Conservation (phyloP, 208 protist genomes). For the Leishmania aethiopica region DNA sequence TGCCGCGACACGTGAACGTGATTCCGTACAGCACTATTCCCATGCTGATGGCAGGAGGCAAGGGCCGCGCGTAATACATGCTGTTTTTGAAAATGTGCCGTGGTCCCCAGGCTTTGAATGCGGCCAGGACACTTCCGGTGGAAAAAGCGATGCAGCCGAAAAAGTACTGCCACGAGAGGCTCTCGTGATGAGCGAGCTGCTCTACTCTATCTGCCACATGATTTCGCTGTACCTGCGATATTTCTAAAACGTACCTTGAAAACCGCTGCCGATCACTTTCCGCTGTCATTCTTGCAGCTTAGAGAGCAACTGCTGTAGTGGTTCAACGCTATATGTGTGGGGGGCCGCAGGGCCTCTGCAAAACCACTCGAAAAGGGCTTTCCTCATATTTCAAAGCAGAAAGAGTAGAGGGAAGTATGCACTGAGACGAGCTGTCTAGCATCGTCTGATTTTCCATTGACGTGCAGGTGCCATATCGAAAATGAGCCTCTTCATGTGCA, state of each 20-base stretch:
- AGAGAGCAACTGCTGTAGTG: neutral
- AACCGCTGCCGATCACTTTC: conserved; percentile 59
- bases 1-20: conserved; percentile 82
- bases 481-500: neutral
- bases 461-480: neutral
- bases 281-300: conserved; percentile 27
- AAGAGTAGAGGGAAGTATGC: neutral
- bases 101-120: conserved; percentile 87
- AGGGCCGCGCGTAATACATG: conserved; percentile 83
- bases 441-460: neutral
- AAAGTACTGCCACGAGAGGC: conserved; percentile 83
- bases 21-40: conserved; percentile 85
- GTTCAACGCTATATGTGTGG: neutral
- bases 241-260: conserved; percentile 76
- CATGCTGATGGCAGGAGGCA: conserved; percentile 89
- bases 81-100: conserved; percentile 92
- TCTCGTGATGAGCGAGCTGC: conserved; percentile 69
- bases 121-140: conserved; percentile 54
- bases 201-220: conserved; percentile 79
- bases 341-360: neutral
- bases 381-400: neutral
- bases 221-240: conserved; percentile 71
- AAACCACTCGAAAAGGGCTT: neutral
- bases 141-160: conserved; percentile 71
- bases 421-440: conserved; percentile 3